A percentile compares a stretch with the other conserved stretches of the same genome.
Evolutionary conservation across 352 stramenopile species (phyloP).

Genomic region (Phytopythium montanum): DNA sequence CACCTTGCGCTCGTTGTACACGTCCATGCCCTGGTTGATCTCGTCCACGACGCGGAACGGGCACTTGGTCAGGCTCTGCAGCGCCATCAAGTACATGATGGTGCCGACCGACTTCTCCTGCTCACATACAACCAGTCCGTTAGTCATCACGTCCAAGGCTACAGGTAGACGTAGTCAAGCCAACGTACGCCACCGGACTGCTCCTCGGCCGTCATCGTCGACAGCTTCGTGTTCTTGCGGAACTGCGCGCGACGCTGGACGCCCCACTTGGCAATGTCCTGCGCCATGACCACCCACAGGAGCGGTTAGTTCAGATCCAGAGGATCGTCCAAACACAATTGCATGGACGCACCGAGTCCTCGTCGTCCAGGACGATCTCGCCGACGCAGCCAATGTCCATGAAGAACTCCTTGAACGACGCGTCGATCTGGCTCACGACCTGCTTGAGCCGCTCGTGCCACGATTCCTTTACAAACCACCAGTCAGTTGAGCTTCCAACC

Average conservation of each 20-base stretch:
- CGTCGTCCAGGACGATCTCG: conserved; percentile 76
- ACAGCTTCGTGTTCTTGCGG: conserved; percentile 78
- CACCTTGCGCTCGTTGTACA: conserved; percentile 89
- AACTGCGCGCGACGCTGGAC: conserved; percentile 85
- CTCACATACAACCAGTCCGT: not conserved
- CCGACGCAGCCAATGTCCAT: conserved; percentile 83
- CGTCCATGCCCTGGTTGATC: conserved; percentile 90
- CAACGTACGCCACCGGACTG: conserved; percentile 79
- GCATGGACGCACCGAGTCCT: conserved; percentile 41
- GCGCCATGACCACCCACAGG: not conserved
- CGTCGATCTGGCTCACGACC: conserved; percentile 76
- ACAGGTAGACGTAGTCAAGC: not conserved
- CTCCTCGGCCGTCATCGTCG: conserved; percentile 84
- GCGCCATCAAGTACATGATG: conserved; percentile 91
- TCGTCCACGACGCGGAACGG: conserved; percentile 88
- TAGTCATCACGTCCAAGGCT: too few species aligned
- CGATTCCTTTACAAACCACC: conserved; percentile 25
- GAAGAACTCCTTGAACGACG: conserved; percentile 84
- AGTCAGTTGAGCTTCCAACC: not conserved
- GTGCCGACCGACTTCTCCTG: conserved; percentile 89
- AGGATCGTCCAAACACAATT: too few species aligned
- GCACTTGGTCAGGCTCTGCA: conserved; percentile 84
- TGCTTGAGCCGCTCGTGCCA: conserved; percentile 69
- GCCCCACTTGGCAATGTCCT: conserved; percentile 88
- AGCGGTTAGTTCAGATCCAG: too few species aligned